Base-by-base conservation (phyloP, 768 basidiomycete species). In the Suillus subalutaceus region DNA sequence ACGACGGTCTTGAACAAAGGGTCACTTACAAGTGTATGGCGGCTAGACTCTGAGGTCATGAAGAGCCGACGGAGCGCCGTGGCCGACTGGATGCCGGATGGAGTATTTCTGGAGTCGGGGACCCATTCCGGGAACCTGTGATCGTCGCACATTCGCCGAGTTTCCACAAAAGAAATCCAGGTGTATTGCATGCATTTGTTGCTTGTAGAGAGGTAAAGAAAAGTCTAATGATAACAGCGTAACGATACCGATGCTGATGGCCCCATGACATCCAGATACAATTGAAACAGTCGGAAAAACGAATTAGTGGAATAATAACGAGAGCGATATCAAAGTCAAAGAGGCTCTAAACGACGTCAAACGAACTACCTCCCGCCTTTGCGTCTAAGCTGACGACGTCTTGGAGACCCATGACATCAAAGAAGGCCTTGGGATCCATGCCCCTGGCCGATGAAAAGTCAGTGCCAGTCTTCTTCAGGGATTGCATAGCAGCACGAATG, bases 401-500 rank as follows among this genome's bases (percentile, higher is more conserved):
- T 44, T 82, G 77, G 6, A 90, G 79, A 65, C 88, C 89, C 89
- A 91, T 89, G 62, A 90, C 87, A 72, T 89, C 85, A 75, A 92
- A 92, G 82, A 92, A 92, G 53, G 85, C 82, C 72, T 88, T 89
- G 9, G 91, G 91, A 69, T 91, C 89, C 90, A 92, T 91, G 26
- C 90, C 88, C 74, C 81, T 73, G 0, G 84, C 83, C 9, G 83
- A 82, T 32, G 72, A 67, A 72, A 88, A 90, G 73, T 92, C 91
- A 6, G 90, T 92, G 9, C 91, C 91, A 3, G 90, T 91, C 79
- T 90, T 90, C 79, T 89, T 90, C 53, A 92, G 77, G 0, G 87
- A 86, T 20, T 83, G 83, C 88, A 92, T 91, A 8, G 91, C 91
- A n/a, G 86, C 86, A 58, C 90, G 88, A 63, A 90, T 84, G n/a